Evolutionary conservation across 495 filamentous ascomycete species (phyloP), one percentile per base, ranked within the genome.

Genomic region (Chaetomium tenue): DNA sequence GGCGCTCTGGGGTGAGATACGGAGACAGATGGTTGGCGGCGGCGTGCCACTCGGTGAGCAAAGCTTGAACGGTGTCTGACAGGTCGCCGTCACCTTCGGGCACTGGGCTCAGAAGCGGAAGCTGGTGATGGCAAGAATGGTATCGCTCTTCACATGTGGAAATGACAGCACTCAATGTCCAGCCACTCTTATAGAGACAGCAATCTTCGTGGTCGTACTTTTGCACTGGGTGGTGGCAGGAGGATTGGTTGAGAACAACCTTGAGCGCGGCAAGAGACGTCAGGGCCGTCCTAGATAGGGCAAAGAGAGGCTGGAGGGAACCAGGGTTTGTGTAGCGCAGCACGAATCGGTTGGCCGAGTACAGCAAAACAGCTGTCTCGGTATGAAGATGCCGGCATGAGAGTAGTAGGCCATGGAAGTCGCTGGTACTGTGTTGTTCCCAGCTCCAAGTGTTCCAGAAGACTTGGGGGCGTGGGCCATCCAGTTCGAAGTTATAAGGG

Each of bases 331-430:
- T 22, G 52, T 66, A 66, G 48, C 22, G 22, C n/a, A 65, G 26
- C 33, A 61, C 58, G 18, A 66, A 66, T 20, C 30, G 58, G 52
- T 66, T 66, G 42, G 64, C 40, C 15, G 64, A 66, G 42, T 66
- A 66, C 15, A 66, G 58, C 15, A 66, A 42, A 13, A 50, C 58
- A 33, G 37, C 58, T 28, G 64, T 40, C 46, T 66, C 64, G 51
- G 25, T 51, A 22, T 66, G 33, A 12, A 66, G 23, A 51, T 18
- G 42, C 25, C 52, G 64, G 59, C 64, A 66, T 8, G 64, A 62
- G 13, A 66, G 64, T 51, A 66, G 30, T 26, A 62, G 25, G 52
- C 59, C 59, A 44, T 30, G 48, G 51, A 65, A 60, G 0, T 42
- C 20, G 8, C 23, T 40, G 4, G 61, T 26, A 25, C 26, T 28